Evolutionary conservation across 306 rosid species (phyloP), one percentile per base, ranked within the genome.

Genomic region (Pueraria montana): DNA sequence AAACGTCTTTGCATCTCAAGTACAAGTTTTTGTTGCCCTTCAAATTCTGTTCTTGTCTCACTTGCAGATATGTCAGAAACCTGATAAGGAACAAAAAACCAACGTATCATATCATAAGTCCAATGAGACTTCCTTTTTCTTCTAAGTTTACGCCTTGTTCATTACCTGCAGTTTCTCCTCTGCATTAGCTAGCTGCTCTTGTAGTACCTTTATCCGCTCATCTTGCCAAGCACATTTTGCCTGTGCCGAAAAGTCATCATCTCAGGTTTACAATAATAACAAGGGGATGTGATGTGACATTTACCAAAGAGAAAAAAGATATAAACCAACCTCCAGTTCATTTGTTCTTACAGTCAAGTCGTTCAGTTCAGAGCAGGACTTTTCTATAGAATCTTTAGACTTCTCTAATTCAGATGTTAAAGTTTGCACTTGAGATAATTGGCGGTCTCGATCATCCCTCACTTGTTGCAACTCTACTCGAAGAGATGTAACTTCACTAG

Each of bases 91-190:
- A 82, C 12, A 11, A 78, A 73, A 69, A 72, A 42, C 8, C 23
- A 32, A 8, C n/a, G 24, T 36, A 10, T 63, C 26, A 72, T 69
- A 87, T 58, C 46, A n/a, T 11, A 38, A 67, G 85, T 66, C 56
- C 76, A 87, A 20, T 64, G 2, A 21, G 10, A 76, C 27, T 17
- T 68, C 71, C 30, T 65, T 45, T 45, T 71, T 26, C 23, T 74
- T 64, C 72, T 6, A n/a, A 78, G 17, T 69, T 30, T 72, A 59
- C 7, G 16, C 53, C 82, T 66, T 62, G 23, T 89, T 66, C 73
- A 34, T 88, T 83, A 96, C 99, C 99, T 94, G 96, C 61, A 94
- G 76, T 84, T 89, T 91, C 69, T 79, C 74, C 81, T 94, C 97
- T 20, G 99, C 99, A 38, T 48, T 79, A 30, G 73, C 17, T 56